A percentile compares a stretch with the other conserved stretches of the same genome.
These are phyloP conservation scores for Periconia sp. DNA, from an alignment of 2,329 filamentous ascomycete genomes.

Conservation along the genomic window DNA sequence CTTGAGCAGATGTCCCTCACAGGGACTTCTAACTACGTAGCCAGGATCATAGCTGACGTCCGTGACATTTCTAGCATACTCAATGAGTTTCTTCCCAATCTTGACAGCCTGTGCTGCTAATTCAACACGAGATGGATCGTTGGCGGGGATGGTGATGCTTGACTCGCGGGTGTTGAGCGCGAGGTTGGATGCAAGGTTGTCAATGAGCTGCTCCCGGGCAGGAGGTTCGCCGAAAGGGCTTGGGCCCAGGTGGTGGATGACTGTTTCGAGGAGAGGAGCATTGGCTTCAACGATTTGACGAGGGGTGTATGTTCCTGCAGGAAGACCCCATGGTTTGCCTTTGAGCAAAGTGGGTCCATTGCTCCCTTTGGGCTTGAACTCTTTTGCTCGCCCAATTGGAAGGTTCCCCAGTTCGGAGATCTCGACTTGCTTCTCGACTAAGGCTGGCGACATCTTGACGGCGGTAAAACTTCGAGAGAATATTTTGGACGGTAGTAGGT, in stretches of 20 bases:
- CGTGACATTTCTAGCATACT: conserved; percentile 1
- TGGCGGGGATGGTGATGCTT: background rate
- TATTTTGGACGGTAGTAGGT: no score
- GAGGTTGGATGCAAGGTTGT: background rate
- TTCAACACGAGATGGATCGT: background rate
- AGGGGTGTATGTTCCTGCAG: background rate
- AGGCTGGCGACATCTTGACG: no score
- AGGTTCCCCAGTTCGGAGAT: background rate
- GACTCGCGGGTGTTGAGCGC: conserved; percentile 1
- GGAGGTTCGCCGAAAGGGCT: background rate
- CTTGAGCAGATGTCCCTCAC: background rate
- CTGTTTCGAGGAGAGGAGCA: conserved; percentile 1
- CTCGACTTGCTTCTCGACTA: no score
- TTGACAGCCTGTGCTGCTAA: conserved; percentile 1
- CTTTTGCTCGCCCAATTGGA: background rate
- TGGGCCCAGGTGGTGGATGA: background rate
- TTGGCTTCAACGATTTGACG: background rate
- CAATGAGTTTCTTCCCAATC: conserved; percentile 3
- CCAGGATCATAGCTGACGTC: conserved; percentile 1
- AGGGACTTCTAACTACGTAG: background rate
- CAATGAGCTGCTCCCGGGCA: background rate
- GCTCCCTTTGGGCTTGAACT: background rate
- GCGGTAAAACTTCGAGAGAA: no score
- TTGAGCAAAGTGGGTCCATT: background rate
- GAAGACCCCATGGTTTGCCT: background rate